These are phyloP conservation scores for Canariomyces notabilis DNA, from an alignment of 2,329 filamentous ascomycete genomes.

Conservation along the genomic window DNA sequence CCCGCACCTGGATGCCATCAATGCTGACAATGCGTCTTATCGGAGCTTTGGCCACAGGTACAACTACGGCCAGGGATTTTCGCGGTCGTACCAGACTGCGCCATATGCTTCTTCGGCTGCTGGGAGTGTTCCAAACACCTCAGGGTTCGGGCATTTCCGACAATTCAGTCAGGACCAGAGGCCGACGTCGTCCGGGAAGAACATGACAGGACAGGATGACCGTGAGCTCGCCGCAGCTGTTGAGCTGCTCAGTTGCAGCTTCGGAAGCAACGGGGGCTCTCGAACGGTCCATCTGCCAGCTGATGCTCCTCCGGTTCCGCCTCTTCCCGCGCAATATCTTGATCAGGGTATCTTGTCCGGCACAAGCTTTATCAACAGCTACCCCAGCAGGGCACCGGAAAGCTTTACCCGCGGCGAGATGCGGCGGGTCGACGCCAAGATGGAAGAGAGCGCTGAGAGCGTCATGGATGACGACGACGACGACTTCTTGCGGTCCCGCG, in stretches of 20 bases:
- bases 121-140: conserved; percentile 47
- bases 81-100: conserved; percentile 76
- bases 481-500: conserved; percentile 55
- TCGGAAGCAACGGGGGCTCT: conserved; percentile 68
- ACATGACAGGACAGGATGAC: conserved; percentile 73
- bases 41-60: conserved; percentile 52
- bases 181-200: conserved; percentile 73
- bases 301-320: conserved; percentile 82
- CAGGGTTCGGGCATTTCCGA: conserved; percentile 56
- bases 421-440: conserved; percentile 59
- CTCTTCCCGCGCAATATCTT: conserved; percentile 75
- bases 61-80: conserved; percentile 54
- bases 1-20: conserved; percentile 64
- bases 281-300: conserved; percentile 58
- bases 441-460: conserved; percentile 61
- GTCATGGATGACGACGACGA: conserved; percentile 63
- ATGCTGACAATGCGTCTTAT: conserved; percentile 46
- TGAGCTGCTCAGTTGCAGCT: conserved; percentile 85
- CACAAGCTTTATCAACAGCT: conserved; percentile 59
- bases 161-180: conserved; percentile 72
- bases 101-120: conserved; percentile 50
- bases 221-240: conserved; percentile 85
- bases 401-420: conserved; percentile 59
- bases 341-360: conserved; percentile 56
- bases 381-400: conserved; percentile 55